Base-by-base conservation (phyloP, 2,329 filamentous ascomycete species). In the Ophiostoma sp. region DNA sequence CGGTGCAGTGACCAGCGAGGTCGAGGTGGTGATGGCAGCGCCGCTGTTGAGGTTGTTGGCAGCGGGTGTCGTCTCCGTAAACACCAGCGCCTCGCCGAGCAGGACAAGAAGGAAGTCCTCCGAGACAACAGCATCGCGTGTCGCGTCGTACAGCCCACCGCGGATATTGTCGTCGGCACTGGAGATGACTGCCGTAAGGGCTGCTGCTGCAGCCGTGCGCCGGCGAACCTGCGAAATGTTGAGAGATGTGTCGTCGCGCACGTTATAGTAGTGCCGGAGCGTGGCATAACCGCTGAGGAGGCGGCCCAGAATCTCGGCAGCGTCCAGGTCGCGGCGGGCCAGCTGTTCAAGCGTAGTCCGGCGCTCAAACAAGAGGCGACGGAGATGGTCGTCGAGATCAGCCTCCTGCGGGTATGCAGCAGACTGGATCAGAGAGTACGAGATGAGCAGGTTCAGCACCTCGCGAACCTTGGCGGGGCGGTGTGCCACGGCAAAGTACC, bases 201-300 rank as follows among this genome's bases (percentile, higher is more conserved):
- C 90, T 62, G 86, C 84, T 0, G 90, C 91, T 5, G 94, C 92
- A 17, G 93, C 85, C 74, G 90, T 87, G 69, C 87, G 86, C 74
- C 89, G 90, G 27, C 89, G 83, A 15, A 86, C 83, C 31, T 89
- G 80, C 0, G 88, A 84, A 71, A 81, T 81, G 33, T 77, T 70
- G 15, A 72, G 70, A 60, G 35, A 69, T 7, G 70, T 72, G 67
- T 74, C 73, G 76, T 98, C 94, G 67, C 94, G 88, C n/a, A 94
- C 85, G 73, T 94, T 90, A 79, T 96, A 98, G 81, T 94, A 97
- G 74, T 89, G 90, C 48, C 94, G 90, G 27, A 98, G 83, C 0
- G 93, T 96, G 31, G 94, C 94, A 76, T 98, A 98, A 31, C 94
- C 94, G 77, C 92, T 95, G 11, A 97, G 87, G 80, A 94, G 90